phyloP scores from a whole-genome alignment of 768 basidiomycete species.

The Filobasidium floriforme region DNA sequence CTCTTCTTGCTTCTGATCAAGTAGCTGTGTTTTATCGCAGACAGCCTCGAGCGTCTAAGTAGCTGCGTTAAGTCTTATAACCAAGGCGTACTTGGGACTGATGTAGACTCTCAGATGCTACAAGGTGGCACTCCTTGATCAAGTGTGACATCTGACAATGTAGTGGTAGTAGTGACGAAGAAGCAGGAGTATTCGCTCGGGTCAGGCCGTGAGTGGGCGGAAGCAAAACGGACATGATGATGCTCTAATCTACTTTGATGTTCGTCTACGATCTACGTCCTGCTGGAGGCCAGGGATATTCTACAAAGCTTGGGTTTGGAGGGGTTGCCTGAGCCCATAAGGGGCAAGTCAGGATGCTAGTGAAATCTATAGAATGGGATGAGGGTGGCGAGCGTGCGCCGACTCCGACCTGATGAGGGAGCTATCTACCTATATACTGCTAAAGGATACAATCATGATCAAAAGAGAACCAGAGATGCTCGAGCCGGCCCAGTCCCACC shows the following conservation, averaged over 20 bases:
- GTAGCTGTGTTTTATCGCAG: not conserved
- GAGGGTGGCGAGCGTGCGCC: not conserved
- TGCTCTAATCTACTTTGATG: not conserved
- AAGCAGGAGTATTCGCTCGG: too few species aligned
- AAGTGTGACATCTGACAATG: not conserved
- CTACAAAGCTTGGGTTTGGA: not conserved
- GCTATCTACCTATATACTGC: not conserved
- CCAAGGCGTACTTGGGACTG: not conserved
- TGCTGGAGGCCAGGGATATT: not conserved
- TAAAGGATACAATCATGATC: not conserved
- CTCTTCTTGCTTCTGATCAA: not conserved
- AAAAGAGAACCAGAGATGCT: not conserved
- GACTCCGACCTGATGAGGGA: too few species aligned
- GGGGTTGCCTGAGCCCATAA: not conserved
- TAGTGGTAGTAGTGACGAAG: too few species aligned
- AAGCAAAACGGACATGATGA: not conserved
- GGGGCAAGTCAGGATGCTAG: constrained; percentile 1
- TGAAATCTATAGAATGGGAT: not conserved
- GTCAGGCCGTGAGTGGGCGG: not conserved
- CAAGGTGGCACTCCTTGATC: not conserved
- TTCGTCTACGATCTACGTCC: not conserved
- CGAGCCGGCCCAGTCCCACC: not conserved
- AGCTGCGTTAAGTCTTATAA: not conserved
- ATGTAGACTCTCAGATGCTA: not conserved
- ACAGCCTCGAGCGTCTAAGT: not conserved